These are phyloP conservation scores for Claviceps quebecensis DNA, from an alignment of 2,329 filamentous ascomycete genomes.

Conservation along the genomic window DNA sequence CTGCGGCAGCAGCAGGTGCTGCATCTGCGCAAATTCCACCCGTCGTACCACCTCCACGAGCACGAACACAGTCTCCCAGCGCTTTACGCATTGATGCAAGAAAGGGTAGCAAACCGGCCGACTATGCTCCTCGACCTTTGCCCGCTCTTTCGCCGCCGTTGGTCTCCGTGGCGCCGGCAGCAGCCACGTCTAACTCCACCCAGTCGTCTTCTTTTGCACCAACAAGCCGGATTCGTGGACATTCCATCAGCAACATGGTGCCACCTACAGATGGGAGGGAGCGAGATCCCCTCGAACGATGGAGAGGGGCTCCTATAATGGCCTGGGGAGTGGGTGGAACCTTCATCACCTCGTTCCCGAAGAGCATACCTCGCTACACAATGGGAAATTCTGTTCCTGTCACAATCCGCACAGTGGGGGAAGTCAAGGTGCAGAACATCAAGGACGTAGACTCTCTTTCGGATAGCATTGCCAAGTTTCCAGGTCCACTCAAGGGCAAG, in stretches of 20 bases:
- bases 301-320: constrained; percentile 80
- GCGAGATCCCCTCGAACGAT: constrained; percentile 68
- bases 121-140: constrained; percentile 39
- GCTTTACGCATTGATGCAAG: constrained; percentile 22
- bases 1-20: constrained; percentile 16
- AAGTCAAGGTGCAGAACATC: constrained; percentile 62
- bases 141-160: constrained; percentile 32
- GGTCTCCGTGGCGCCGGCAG: constrained; percentile 14
- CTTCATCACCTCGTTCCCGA: constrained; percentile 75
- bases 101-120: constrained; percentile 20
- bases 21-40: constrained; percentile 16
- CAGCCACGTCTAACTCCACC: constrained; percentile 13
- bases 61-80: constrained; percentile 49
- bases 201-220: constrained; percentile 16
- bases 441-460: constrained; percentile 59
- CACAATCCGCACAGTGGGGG: constrained; percentile 70
- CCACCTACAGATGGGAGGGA: constrained; percentile 52
- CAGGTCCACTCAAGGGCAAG: constrained; percentile 77
- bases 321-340: constrained; percentile 78
- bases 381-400: constrained; percentile 59
- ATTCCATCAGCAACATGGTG: constrained; percentile 43
- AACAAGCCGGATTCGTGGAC: constrained; percentile 30
- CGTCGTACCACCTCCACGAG: constrained; percentile 43
- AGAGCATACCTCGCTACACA: constrained; percentile 73
- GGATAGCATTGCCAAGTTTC: constrained; percentile 67